Percentiles rank a stretch among this genome's conserved stretches.
phyloP scores from a whole-genome alignment of 495 filamentous ascomycete species.

The Penicillium longicatenatum region DNA sequence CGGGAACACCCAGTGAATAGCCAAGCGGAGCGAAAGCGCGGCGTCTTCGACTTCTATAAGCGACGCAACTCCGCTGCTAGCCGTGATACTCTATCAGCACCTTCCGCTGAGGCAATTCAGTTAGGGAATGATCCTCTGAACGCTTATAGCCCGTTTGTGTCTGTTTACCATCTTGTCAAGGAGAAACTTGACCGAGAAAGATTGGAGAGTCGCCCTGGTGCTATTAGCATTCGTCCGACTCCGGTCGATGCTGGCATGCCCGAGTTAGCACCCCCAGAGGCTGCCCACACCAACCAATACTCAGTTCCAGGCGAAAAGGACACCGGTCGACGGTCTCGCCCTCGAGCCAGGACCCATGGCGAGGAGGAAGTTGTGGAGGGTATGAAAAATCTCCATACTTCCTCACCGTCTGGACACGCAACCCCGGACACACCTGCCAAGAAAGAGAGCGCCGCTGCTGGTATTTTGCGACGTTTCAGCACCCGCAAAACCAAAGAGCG shows the following conservation, averaged over 20 bases:
- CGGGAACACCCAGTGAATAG: slow-evolving; percentile 64
- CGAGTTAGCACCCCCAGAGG: slow-evolving; percentile 76
- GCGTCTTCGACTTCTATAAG: slow-evolving; percentile 97
- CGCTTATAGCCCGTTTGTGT: slow-evolving; percentile 89
- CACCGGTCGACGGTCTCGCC: slow-evolving; percentile 75
- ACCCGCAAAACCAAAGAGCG: slow-evolving; percentile 71
- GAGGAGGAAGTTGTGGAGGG: slow-evolving; percentile 86
- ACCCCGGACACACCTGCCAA: slow-evolving; percentile 65
- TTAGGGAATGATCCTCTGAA: slow-evolving; percentile 87
- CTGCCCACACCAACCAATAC: slow-evolving; percentile 91
- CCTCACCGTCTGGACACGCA: slow-evolving; percentile 51
- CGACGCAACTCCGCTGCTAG: slow-evolving; percentile 82
- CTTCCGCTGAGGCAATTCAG: slow-evolving; percentile 80
- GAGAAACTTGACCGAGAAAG: slow-evolving; percentile 90
- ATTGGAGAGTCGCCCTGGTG: slow-evolving; percentile 62
- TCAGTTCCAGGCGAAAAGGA: slow-evolving; percentile 81
- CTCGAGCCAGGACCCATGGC: slow-evolving; percentile 88
- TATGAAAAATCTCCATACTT: slow-evolving; percentile 70
- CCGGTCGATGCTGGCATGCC: slow-evolving; percentile 68
- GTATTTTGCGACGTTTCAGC: slow-evolving; percentile 88
- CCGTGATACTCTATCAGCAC: slow-evolving; percentile 83
- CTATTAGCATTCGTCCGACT: slow-evolving; percentile 54
- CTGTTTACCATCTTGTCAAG: slow-evolving; percentile 92
- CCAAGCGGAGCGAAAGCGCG: slow-evolving; percentile 81
- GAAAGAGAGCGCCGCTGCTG: slow-evolving; percentile 85